Evolutionary conservation across 2,329 filamentous ascomycete genomes (phyloP).

Genomic region (Curvularia spicifera): DNA sequence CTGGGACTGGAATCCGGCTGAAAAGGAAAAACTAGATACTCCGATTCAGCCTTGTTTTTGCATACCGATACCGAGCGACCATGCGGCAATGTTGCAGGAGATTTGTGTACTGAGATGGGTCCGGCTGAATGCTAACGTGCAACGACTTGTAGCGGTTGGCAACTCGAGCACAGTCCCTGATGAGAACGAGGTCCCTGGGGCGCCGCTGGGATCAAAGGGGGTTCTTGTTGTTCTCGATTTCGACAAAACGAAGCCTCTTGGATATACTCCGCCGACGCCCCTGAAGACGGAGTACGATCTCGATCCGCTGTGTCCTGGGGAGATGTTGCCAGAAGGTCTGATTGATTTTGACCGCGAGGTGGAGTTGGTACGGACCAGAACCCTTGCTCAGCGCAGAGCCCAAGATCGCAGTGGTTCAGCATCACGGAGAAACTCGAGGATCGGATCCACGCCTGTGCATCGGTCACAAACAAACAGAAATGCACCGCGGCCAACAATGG

Average conservation of each 20-base stretch:
- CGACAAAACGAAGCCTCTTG: slow-evolving; percentile 38
- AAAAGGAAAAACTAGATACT: slow-evolving; percentile 34
- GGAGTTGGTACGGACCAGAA: slow-evolving; percentile 49
- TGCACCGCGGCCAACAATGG: slow-evolving; percentile 25
- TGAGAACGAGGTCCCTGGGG: slow-evolving; percentile 35
- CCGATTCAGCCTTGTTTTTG: slow-evolving; percentile 49
- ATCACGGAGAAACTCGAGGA: slow-evolving; percentile 37
- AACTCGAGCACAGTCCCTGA: slow-evolving; percentile 39
- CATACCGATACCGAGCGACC: slow-evolving; percentile 44
- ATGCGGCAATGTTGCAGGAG: slow-evolving; percentile 44
- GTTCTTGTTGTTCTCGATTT: slow-evolving; percentile 50
- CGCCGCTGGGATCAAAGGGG: slow-evolving; percentile 44
- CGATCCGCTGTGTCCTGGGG: slow-evolving; percentile 47
- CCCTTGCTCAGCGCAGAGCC: slow-evolving; percentile 46
- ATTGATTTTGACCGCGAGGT: slow-evolving; percentile 53
- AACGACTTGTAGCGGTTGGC: slow-evolving; percentile 49
- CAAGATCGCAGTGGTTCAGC: slow-evolving; percentile 32
- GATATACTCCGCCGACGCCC: slow-evolving; percentile 30
- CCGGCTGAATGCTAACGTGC: slow-evolving; percentile 34
- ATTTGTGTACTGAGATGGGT: slow-evolving; percentile 49
- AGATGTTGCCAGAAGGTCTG: slow-evolving; percentile 48
- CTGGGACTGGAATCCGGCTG: slow-evolving; percentile 41
- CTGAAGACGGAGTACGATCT: slow-evolving; percentile 47
- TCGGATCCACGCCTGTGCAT: slow-evolving; percentile 31
- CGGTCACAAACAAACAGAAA: slow-evolving; percentile 39